Percentiles rank a stretch among this genome's conserved stretches.
Conservation (phyloP, 2,329 filamentous ascomycete species). For the Xylaria sp. region DNA sequence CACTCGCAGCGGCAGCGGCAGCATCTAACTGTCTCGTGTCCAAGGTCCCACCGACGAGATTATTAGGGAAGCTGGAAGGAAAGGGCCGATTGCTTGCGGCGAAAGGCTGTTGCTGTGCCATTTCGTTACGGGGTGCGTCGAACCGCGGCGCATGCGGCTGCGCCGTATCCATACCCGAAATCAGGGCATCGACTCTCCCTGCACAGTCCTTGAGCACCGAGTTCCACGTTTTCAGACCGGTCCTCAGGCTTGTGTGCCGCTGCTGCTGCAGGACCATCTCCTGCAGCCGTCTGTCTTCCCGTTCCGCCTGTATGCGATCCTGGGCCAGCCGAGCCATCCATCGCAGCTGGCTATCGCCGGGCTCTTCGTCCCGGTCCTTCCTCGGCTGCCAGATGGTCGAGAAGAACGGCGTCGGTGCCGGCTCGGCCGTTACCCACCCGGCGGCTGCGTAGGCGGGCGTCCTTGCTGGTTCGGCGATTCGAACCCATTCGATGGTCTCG, state of each 20-base stretch:
- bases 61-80: background rate
- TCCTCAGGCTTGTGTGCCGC: background rate
- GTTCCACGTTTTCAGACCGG: background rate
- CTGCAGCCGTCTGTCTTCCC: constrained; percentile 8
- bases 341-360: background rate
- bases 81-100: background rate
- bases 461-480: background rate
- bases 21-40: background rate
- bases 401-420: background rate
- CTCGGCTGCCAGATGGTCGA: background rate
- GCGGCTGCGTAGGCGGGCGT: background rate
- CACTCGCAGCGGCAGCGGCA: background rate
- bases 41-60: background rate
- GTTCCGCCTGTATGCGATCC: background rate
- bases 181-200: background rate
- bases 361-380: background rate
- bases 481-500: constrained; percentile 8
- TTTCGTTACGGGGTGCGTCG: background rate
- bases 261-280: background rate
- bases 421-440: background rate
- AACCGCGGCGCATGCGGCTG: background rate
- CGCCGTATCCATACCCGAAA: background rate
- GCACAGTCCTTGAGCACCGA: background rate
- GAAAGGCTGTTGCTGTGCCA: background rate
- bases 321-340: background rate